Percentiles rank a stretch among this genome's conserved stretches.
Conservation (phyloP, 305 asterid species). For the Fraxinus dipetala region DNA sequence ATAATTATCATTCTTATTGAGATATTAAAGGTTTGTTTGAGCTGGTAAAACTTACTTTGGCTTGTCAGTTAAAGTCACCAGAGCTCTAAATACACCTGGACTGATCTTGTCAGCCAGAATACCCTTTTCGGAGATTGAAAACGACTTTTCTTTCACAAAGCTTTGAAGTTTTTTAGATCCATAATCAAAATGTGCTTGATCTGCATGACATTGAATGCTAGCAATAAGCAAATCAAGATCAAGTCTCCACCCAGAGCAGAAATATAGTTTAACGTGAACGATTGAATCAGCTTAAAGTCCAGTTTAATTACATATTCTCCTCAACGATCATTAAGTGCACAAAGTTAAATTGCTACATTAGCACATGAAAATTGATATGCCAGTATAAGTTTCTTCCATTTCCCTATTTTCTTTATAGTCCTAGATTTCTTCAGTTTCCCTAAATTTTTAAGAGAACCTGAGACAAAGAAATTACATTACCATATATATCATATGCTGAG, state of each 20-base stretch:
- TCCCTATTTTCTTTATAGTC: not conserved
- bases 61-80: slow-evolving; percentile 70
- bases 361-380: not conserved
- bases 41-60: slow-evolving; percentile 42
- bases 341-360: not conserved
- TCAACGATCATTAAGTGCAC: not conserved
- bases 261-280: not conserved
- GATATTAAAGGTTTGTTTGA: slow-evolving; percentile 18
- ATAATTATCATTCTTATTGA: not conserved
- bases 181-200: slow-evolving; percentile 66
- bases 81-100: slow-evolving; percentile 78
- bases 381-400: not conserved
- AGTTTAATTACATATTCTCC: not conserved
- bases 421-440: not conserved
- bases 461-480: not conserved
- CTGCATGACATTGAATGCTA: slow-evolving; percentile 38
- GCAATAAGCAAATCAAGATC: slow-evolving; percentile 20
- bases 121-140: slow-evolving; percentile 65
- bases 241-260: slow-evolving; percentile 14
- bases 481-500: not conserved
- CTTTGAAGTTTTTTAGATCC: slow-evolving; percentile 84
- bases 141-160: slow-evolving; percentile 71
- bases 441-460: not conserved
- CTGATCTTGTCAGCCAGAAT: slow-evolving; percentile 71
- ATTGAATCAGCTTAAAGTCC: not conserved